phyloP scores from a whole-genome alignment of 2,329 filamentous ascomycete species.

The Penicillium sp. region DNA sequence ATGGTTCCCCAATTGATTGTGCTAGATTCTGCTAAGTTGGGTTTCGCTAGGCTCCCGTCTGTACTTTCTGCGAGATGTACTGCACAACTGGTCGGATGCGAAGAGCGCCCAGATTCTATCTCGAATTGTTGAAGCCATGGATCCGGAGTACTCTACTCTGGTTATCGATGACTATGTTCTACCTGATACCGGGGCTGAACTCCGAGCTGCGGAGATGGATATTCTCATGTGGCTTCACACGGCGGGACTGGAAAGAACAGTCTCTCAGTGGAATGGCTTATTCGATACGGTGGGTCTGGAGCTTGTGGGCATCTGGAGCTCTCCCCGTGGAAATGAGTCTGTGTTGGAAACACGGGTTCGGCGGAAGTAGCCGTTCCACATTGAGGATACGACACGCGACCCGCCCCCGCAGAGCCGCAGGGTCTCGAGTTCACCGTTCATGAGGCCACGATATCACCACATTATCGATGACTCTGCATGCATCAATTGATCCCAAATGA shows the following conservation, averaged over 20 bases:
- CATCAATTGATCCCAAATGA: neutral
- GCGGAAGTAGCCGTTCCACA: neutral
- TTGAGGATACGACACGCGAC: neutral
- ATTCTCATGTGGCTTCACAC: conserved; percentile 42
- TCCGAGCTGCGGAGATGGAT: conserved; percentile 35
- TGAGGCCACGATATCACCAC: neutral
- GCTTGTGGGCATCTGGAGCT: conserved; percentile 14
- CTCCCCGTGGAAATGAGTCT: conserved; percentile 5
- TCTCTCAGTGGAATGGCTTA: conserved; percentile 37
- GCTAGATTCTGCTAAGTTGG: neutral
- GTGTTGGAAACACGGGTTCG: conserved; percentile 4
- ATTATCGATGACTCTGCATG: neutral
- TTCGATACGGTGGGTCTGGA: conserved; percentile 33
- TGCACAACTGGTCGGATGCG: conserved; percentile 36
- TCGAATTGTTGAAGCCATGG: conserved; percentile 32
- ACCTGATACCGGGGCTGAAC: conserved; percentile 32
- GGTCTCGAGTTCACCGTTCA: neutral
- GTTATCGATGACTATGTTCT: conserved; percentile 46
- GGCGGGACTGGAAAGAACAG: conserved; percentile 38
- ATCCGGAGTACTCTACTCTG: conserved; percentile 38
- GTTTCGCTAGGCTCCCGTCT: conserved; percentile 27
- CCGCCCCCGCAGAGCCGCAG: neutral
- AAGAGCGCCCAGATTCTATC: conserved; percentile 29
- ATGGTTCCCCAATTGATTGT: too few relatives aligned
- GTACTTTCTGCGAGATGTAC: conserved; percentile 38